Conservation (phyloP, 805 yeast species). For the Monosporozyma yasuniensis region DNA sequence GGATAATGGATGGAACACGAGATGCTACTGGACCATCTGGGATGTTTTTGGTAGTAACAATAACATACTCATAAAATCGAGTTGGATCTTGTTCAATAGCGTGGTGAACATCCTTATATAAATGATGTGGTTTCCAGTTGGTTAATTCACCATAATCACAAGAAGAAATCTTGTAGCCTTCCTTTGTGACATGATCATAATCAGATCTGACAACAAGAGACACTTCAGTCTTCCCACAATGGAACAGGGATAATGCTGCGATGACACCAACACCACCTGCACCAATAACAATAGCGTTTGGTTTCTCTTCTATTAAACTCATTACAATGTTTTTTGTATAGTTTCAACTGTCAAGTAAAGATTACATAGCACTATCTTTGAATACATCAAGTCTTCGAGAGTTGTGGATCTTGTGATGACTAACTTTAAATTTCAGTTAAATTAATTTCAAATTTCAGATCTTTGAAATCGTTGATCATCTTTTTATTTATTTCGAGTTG, state of each 20-base stretch:
- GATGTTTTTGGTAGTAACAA: constrained; percentile 57
- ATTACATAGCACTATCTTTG: too few relatives aligned
- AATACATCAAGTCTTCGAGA: too few relatives aligned
- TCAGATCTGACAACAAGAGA: constrained; percentile 61
- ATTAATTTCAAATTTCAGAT: too few relatives aligned
- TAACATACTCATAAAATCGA: constrained; percentile 44
- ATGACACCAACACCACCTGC: constrained; percentile 84
- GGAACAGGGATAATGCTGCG: constrained; percentile 54
- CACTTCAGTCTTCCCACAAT: constrained; percentile 40
- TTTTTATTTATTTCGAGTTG: too few relatives aligned
- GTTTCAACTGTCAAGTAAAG: too few relatives aligned
- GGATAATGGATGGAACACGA: constrained; percentile 43
- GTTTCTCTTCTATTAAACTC: constrained; percentile 2
- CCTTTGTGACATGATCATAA: constrained; percentile 40
- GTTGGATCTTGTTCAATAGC: constrained; percentile 34
- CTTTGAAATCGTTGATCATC: too few relatives aligned
- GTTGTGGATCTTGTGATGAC: too few relatives aligned
- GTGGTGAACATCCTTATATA: constrained; percentile 36
- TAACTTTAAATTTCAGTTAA: too few relatives aligned
- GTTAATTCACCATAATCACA: constrained; percentile 49
- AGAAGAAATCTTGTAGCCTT: constrained; percentile 55
- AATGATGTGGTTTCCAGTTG: constrained; percentile 51
- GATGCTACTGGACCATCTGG: constrained; percentile 46
- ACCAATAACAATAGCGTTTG: constrained; percentile 55
- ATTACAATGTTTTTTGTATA: background rate